These are phyloP conservation scores for Umbelopsis sp. DNA, from an alignment of 192 early-diverging fungal genomes.

Conservation along the genomic window DNA sequence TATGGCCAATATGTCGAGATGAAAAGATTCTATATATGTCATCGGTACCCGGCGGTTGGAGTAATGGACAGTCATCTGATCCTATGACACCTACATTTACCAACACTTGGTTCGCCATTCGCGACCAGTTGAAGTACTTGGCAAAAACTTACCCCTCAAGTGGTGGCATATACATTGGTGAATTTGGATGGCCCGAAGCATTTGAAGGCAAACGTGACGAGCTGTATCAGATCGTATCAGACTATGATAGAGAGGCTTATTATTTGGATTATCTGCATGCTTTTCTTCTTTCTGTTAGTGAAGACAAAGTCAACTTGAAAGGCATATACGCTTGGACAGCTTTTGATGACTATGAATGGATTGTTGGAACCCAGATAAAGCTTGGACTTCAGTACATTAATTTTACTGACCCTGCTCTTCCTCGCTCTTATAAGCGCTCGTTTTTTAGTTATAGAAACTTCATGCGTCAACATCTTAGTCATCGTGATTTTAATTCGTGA, in stretches of 20 bases:
- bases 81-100: not conserved
- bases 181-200: conserved; percentile 6
- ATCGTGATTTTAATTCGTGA: not conserved
- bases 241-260: conserved; percentile 15
- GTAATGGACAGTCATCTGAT: not conserved
- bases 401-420: conserved; percentile 7
- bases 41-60: not conserved
- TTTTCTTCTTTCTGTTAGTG: not conserved
- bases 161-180: conserved; percentile 6
- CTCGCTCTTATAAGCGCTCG: not conserved
- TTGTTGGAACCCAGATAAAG: not conserved
- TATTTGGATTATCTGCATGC: not conserved
- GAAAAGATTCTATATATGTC: not conserved
- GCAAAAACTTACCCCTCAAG: not conserved
- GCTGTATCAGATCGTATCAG: conserved; percentile 3
- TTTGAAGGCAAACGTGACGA: conserved; percentile 7
- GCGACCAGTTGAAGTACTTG: conserved; percentile 2
- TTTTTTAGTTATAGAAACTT: not conserved
- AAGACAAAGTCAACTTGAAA: not conserved
- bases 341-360: conserved; percentile 1
- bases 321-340: not conserved
- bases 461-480: not conserved
- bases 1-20: conserved; percentile 8
- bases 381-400: not conserved
- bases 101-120: conserved; percentile 11